Evolutionary conservation across 306 rosid species (phyloP), one percentile per base, ranked within the genome.

Genomic region (Alnus rubra): DNA sequence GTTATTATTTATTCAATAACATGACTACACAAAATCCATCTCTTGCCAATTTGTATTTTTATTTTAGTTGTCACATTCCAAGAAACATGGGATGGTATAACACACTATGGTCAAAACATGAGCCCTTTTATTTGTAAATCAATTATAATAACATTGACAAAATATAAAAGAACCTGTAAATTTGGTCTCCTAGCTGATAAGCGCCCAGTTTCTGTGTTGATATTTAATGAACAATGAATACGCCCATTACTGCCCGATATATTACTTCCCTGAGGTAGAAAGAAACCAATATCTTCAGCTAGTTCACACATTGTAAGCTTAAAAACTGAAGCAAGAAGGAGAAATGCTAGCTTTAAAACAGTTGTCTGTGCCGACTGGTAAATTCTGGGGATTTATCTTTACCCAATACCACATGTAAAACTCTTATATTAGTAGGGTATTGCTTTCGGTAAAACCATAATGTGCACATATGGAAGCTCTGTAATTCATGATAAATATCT

Each of bases 141-240:
- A 62, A 58, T 18, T 30, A 65, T 44, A 76, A 18, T 33, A 54
- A 70, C 1, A 73, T 48, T 23, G 69, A 44, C 48, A 45, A 30
- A 50, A 12, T 14, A 42, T 53, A 78, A 33, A 62, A 71, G 81
- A 78, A 94, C 98, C 98, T 94, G 98, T 79, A 94, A 88, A 88
- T 92, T 94, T 50, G 97, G 98, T 73, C 97, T 87, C 80, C 98
- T 93, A 76, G 98, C 98, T 59, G 97, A 94, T 80, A 94, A 87
- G 63, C 97, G 96, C 76, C 98, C 97, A 1, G 97, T 94, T 90
- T 94, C 97, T 0, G 97, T 92, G 85, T 92, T 94, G 83, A 94
- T 92, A 86, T 90, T 94, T 64, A 94, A 84, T 44, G 98, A 94
- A 82, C 97, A 94, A 86, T 94, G 98, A 79, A 94, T 85, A 75